Conservation (phyloP, 2,329 filamentous ascomycete genomes). For the Dendrostoma leiphaemia region DNA sequence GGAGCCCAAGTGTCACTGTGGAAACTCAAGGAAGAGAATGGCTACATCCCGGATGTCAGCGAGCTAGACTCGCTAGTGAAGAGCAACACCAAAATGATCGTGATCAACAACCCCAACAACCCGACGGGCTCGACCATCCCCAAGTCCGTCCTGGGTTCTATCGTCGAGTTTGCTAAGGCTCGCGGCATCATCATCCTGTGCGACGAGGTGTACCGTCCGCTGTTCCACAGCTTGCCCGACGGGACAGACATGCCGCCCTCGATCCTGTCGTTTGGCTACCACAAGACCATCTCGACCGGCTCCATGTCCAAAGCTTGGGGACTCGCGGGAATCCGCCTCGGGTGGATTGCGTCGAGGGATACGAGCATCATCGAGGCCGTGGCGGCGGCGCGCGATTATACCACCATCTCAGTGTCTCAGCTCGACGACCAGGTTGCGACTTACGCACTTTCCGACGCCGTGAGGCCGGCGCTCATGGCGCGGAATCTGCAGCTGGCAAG, state of each 20-base stretch:
- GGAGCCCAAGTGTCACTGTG: constrained; percentile 78
- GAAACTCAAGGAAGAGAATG: constrained; percentile 63
- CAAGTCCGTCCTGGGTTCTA: constrained; percentile 54
- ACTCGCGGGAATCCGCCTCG: constrained; percentile 76
- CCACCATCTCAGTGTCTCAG: constrained; percentile 80
- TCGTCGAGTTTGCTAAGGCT: constrained; percentile 62
- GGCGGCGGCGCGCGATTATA: constrained; percentile 72
- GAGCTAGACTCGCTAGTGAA: constrained; percentile 65
- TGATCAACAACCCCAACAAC: constrained; percentile 75
- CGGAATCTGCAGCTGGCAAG: constrained; percentile 67
- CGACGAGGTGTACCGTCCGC: constrained; percentile 81
- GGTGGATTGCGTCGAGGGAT: constrained; percentile 76
- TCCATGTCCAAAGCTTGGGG: constrained; percentile 86
- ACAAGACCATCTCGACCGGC: constrained; percentile 69
- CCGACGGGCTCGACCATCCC: constrained; percentile 73
- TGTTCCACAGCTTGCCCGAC: constrained; percentile 66
- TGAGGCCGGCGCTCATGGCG: constrained; percentile 32
- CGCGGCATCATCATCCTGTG: constrained; percentile 66
- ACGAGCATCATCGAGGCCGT: constrained; percentile 60
- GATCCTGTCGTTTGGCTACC: constrained; percentile 68
- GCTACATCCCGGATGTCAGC: constrained; percentile 65
- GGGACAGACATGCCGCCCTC: constrained; percentile 61
- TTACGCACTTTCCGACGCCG: constrained; percentile 62
- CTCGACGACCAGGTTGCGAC: constrained; percentile 77
- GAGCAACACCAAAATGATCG: constrained; percentile 65